Evolutionary conservation across 495 filamentous ascomycete genomes (phyloP).

Genomic region (Trichoderma orchidacearum): DNA sequence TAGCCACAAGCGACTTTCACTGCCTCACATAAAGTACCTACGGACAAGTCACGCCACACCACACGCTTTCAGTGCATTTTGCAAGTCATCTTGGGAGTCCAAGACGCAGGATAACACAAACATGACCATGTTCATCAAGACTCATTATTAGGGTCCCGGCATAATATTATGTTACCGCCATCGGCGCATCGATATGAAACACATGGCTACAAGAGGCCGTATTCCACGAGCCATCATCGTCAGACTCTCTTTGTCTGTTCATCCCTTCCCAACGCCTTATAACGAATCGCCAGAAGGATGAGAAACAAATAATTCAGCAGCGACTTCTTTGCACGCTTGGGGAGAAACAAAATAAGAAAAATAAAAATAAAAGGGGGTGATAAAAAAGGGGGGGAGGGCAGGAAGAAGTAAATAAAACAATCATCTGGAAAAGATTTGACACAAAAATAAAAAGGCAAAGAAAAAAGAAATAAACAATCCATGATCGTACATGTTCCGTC

Average conservation of each 20-base stretch:
- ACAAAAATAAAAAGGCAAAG: too few species aligned
- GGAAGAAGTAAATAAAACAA: neutral
- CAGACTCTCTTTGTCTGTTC: neutral
- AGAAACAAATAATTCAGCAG: neutral
- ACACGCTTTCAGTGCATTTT: too few species aligned
- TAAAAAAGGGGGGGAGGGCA: neutral
- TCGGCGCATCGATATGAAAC: neutral
- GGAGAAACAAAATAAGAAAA: neutral
- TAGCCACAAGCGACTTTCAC: neutral
- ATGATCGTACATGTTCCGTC: neutral
- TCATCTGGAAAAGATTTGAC: too few species aligned
- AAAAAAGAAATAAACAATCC: neutral
- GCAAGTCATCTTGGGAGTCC: too few species aligned
- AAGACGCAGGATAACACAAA: neutral
- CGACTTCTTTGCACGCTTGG: neutral
- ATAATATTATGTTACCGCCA: neutral
- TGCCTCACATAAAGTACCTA: too few species aligned
- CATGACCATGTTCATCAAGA: neutral
- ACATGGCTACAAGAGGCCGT: neutral
- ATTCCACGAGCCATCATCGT: neutral
- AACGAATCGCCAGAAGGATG: neutral
- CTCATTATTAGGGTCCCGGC: neutral
- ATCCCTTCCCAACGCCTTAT: neutral
- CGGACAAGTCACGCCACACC: too few species aligned
- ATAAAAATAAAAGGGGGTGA: neutral